Conservation (phyloP, 1,139 yeast genomes). For the Hansenula anomala region DNA sequence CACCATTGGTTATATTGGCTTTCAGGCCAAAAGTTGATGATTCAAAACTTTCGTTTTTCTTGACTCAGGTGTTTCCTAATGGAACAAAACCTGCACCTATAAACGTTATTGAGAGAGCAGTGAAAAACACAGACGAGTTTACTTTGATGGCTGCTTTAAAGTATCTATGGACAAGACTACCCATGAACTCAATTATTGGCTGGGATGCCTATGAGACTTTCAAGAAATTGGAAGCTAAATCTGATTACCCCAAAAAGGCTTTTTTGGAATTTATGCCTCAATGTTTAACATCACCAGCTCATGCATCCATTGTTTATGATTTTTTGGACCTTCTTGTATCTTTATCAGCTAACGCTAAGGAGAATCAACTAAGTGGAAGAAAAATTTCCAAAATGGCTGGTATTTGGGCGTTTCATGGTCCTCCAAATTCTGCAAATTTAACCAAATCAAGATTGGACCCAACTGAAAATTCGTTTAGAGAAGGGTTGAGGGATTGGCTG, state of each 20-base stretch:
- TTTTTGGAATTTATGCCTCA: constrained; percentile 80
- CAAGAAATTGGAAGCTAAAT: constrained; percentile 58
- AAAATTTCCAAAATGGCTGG: constrained; percentile 81
- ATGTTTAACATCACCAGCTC: constrained; percentile 77
- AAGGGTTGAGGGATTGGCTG: constrained; percentile 75
- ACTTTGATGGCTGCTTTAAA: constrained; percentile 71
- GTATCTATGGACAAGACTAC: constrained; percentile 82
- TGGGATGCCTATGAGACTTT: constrained; percentile 81
- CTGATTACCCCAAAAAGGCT: constrained; percentile 63
- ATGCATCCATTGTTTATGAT: constrained; percentile 85
- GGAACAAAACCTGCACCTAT: constrained; percentile 37
- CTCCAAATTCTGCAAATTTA: constrained; percentile 11
- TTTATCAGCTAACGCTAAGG: constrained; percentile 77
- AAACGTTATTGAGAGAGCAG: constrained; percentile 31
- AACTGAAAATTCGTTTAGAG: constrained; percentile 42
- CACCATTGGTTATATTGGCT: constrained; percentile 64
- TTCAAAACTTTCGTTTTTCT: constrained; percentile 45
- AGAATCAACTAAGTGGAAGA: constrained; percentile 74
- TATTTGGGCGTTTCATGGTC: constrained; percentile 75
- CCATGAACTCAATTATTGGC: constrained; percentile 75
- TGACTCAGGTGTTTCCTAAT: constrained; percentile 47
- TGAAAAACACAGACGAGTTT: constrained; percentile 51
- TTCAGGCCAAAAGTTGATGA: constrained; percentile 65
- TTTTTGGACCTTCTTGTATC: constrained; percentile 77
- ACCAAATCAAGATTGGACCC: constrained; percentile 14